Conservation (phyloP, 768 basidiomycete genomes). For the Hericium rajendrae region DNA sequence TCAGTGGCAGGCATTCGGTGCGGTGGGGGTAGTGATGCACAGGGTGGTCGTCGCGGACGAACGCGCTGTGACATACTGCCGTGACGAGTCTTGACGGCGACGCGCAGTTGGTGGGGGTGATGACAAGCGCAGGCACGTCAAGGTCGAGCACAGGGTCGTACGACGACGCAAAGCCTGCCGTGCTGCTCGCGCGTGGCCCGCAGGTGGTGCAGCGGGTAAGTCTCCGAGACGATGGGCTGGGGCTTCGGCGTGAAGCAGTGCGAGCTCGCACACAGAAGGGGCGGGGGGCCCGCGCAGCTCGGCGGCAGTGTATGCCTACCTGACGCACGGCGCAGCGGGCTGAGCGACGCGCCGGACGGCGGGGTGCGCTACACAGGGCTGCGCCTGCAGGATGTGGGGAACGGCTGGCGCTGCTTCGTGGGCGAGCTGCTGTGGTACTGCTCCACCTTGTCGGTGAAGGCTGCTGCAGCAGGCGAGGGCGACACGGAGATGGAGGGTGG, state of each 20-base stretch:
- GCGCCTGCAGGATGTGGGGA: slow-evolving; percentile 14
- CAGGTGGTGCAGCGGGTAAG: no score
- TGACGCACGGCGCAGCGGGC: slow-evolving; percentile 21
- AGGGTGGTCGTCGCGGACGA: no score
- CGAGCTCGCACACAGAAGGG: slow-evolving; percentile 43
- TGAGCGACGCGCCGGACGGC: slow-evolving; percentile 21
- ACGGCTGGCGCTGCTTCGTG: slow-evolving; percentile 22
- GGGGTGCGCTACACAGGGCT: slow-evolving; percentile 5
- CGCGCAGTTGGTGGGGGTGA: not conserved
- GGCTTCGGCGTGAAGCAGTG: slow-evolving; percentile 66
- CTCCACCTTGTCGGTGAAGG: slow-evolving; percentile 52
- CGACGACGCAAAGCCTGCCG: no score
- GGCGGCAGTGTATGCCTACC: slow-evolving; percentile 13
- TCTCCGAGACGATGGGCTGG: slow-evolving; percentile 55
- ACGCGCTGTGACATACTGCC: no score
- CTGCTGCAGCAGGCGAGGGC: slow-evolving; percentile 30
- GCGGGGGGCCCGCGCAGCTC: slow-evolving; percentile 7
- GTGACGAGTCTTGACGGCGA: not conserved
- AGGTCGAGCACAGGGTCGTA: no score
- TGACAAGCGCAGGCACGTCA: not conserved
- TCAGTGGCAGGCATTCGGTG: no score
- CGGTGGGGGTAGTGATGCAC: no score
- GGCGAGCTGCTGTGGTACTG: slow-evolving; percentile 51
- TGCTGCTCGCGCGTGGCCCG: no score
- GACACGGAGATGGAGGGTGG: slow-evolving; percentile 24